Evolutionary conservation across 1,284 basidiomycete species (phyloP).

Genomic region (Psilocybe mexicana): DNA sequence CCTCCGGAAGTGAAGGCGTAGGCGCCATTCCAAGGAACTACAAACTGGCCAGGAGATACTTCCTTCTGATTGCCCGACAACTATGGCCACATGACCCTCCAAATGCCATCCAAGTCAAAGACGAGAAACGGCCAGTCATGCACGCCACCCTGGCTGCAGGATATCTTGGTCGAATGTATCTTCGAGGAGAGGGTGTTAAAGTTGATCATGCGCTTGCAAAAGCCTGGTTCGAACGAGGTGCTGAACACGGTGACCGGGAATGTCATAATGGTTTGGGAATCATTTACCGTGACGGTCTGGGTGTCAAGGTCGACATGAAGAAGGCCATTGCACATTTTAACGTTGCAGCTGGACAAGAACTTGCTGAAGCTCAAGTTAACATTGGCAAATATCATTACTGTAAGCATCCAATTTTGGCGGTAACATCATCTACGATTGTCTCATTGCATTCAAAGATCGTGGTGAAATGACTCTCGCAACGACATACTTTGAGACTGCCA

Average conservation of each 20-base stretch:
- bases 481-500: conserved; percentile 78
- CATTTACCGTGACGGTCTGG: conserved; percentile 88
- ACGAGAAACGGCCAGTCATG: conserved; percentile 58
- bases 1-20: conserved; percentile 85
- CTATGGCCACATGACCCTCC: conserved; percentile 80
- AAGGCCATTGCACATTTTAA: conserved; percentile 74
- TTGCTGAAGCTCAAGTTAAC: conserved; percentile 90
- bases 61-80: conserved; percentile 75
- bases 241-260: conserved; percentile 81
- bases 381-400: conserved; percentile 84
- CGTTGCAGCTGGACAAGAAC: conserved; percentile 81
- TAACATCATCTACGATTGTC: not conserved
- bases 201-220: conserved; percentile 77
- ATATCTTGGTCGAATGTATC: conserved; percentile 90
- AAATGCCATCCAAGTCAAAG: conserved; percentile 53
- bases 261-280: conserved; percentile 89
- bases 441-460: conserved; percentile 44
- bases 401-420: conserved; percentile 37
- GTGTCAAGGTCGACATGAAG: conserved; percentile 60
- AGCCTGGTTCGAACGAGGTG: conserved; percentile 94
- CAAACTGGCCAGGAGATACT: conserved; percentile 76
- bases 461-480: conserved; percentile 67
- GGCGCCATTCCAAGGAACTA: conserved; percentile 80
- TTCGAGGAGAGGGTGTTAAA: conserved; percentile 91
- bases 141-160: conserved; percentile 80